Evolutionary conservation across 2,329 filamentous ascomycete species (phyloP).

Genomic region (Sporothrix brunneoviolacea): DNA sequence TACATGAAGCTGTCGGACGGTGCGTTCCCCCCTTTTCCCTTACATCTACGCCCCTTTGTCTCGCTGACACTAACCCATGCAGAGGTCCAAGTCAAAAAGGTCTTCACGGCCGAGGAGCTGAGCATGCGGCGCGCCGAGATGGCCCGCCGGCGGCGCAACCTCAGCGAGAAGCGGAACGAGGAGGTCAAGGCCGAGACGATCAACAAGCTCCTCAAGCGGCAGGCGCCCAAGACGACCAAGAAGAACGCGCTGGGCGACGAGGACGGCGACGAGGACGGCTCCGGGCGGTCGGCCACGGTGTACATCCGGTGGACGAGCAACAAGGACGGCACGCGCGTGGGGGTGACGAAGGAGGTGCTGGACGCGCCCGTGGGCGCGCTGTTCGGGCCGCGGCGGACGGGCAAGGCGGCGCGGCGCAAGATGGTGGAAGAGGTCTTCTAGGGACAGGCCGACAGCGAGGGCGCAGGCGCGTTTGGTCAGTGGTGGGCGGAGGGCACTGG

Average conservation of each 20-base stretch:
- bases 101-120: slow-evolving; percentile 54
- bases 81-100: slow-evolving; percentile 60
- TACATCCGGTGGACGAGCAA: slow-evolving; percentile 67
- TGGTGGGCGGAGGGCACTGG: too few species aligned
- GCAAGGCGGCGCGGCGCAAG: slow-evolving; percentile 32
- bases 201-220: slow-evolving; percentile 82
- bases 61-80: neutral
- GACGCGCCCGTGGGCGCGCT: slow-evolving; percentile 54
- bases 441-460: neutral
- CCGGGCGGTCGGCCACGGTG: slow-evolving; percentile 38
- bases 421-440: slow-evolving; percentile 47
- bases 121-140: slow-evolving; percentile 58
- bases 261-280: slow-evolving; percentile 35
- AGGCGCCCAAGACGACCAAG: slow-evolving; percentile 64
- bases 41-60: neutral
- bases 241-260: slow-evolving; percentile 44
- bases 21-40: slow-evolving; percentile 25
- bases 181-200: slow-evolving; percentile 80
- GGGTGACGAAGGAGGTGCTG: slow-evolving; percentile 63
- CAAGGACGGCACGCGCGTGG: slow-evolving; percentile 55
- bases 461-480: neutral
- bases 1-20: slow-evolving; percentile 57
- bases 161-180: slow-evolving; percentile 59
- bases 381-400: slow-evolving; percentile 36
- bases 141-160: slow-evolving; percentile 53